Evolutionary conservation across 345 rosid species (phyloP).

Genomic region (Camelina hispida): DNA sequence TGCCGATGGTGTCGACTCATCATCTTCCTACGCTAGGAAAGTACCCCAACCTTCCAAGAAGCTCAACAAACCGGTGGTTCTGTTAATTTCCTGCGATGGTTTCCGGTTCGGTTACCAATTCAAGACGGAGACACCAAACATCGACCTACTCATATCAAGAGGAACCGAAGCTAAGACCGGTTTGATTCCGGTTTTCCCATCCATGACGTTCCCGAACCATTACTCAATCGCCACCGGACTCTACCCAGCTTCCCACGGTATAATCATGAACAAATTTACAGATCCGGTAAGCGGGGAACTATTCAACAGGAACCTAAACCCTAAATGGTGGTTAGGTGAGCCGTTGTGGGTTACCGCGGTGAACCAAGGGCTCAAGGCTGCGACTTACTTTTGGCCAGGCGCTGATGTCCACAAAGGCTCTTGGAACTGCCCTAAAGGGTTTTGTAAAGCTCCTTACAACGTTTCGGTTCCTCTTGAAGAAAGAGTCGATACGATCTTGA

Average conservation of each 20-base stretch:
- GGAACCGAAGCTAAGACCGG: slow-evolving; percentile 90
- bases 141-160: slow-evolving; percentile 63
- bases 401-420: slow-evolving; percentile 85
- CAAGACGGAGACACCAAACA: slow-evolving; percentile 77
- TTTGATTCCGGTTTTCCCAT: slow-evolving; percentile 86
- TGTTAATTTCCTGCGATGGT: slow-evolving; percentile 85
- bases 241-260: slow-evolving; percentile 87
- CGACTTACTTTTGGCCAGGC: slow-evolving; percentile 94
- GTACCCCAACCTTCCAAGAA: slow-evolving; percentile 55
- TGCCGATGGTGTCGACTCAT: neutral
- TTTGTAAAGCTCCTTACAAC: slow-evolving; percentile 62
- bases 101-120: slow-evolving; percentile 93
- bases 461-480: slow-evolving; percentile 74
- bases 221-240: slow-evolving; percentile 91
- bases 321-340: slow-evolving; percentile 96
- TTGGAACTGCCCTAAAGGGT: slow-evolving; percentile 69
- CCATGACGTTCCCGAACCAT: slow-evolving; percentile 89
- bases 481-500: slow-evolving; percentile 74
- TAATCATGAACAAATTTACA: slow-evolving; percentile 64
- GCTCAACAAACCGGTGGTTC: slow-evolving; percentile 65
- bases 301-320: slow-evolving; percentile 73
- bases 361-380: slow-evolving; percentile 77
- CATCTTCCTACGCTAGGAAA: slow-evolving; percentile 23
- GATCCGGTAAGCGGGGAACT: slow-evolving; percentile 64
- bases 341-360: slow-evolving; percentile 85